phyloP scores from a whole-genome alignment of 192 early-diverging fungal species.

The Tieghemiomyces parasiticus region DNA sequence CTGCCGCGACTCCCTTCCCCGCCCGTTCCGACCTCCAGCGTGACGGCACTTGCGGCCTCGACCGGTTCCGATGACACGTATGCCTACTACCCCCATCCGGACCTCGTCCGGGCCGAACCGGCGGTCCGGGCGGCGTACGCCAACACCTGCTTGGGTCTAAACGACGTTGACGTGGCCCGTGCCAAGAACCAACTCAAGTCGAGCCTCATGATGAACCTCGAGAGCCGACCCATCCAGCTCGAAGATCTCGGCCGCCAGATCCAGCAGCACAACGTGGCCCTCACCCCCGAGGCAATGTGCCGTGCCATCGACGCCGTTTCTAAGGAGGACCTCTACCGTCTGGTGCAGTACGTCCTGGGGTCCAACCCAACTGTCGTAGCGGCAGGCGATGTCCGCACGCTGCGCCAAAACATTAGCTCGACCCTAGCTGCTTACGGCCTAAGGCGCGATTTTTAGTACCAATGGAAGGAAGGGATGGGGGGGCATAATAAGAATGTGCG shows the following conservation, averaged over 20 bases:
- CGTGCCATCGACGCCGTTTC: not conserved
- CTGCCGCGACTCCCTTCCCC: not conserved
- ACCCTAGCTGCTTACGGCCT: too few species aligned
- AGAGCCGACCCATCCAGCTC: slow-evolving; percentile 81
- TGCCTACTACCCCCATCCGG: not conserved
- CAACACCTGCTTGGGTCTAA: slow-evolving; percentile 22
- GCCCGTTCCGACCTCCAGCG: too few species aligned
- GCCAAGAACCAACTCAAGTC: slow-evolving; percentile 95
- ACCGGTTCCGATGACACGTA: too few species aligned
- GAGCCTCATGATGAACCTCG: slow-evolving; percentile 85
- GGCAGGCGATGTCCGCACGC: not conserved
- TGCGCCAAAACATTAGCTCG: too few species aligned
- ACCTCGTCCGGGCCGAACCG: not conserved
- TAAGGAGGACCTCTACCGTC: not conserved
- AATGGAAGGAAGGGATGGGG: too few species aligned
- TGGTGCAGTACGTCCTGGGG: not conserved
- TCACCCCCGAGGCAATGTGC: slow-evolving; percentile 7
- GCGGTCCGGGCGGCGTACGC: slow-evolving; percentile 14
- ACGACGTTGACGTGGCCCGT: slow-evolving; percentile 47
- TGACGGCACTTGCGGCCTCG: too few species aligned
- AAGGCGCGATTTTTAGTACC: too few species aligned
- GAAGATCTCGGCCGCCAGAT: slow-evolving; percentile 91
- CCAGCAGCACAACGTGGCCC: slow-evolving; percentile 13
- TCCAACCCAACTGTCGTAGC: slow-evolving; percentile 1
- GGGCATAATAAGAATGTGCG: too few species aligned